These are phyloP conservation scores for Grammothele lineata DNA, from an alignment of 768 basidiomycete species.

Conservation along the genomic window DNA sequence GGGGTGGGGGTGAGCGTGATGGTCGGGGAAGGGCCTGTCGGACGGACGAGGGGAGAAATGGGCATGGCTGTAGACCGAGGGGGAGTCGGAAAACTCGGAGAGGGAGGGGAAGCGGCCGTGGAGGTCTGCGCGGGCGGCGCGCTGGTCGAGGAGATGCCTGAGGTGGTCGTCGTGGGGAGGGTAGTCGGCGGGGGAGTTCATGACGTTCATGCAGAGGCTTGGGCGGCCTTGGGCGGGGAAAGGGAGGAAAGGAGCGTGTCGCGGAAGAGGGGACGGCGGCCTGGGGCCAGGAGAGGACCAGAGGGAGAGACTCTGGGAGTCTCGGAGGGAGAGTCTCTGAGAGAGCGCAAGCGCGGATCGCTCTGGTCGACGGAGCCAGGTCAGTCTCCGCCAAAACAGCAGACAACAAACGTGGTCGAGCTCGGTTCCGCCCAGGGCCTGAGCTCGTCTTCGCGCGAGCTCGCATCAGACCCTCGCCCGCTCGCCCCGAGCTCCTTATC, in stretches of 20 bases:
- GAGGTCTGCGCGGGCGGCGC: constrained; percentile 44
- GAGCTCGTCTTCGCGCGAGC: not conserved
- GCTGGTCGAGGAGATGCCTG: constrained; percentile 50
- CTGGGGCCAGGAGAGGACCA: not conserved
- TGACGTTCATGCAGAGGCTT: constrained; percentile 17
- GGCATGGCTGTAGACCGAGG: constrained; percentile 62
- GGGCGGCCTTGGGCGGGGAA: not conserved
- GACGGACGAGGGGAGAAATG: constrained; percentile 50
- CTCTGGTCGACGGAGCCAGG: no score
- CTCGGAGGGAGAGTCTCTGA: not conserved
- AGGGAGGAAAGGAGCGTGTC: constrained; percentile 15
- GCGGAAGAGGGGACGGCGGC: constrained; percentile 3
- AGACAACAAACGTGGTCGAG: constrained; percentile 9
- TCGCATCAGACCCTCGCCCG: no score
- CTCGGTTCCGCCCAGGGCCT: constrained; percentile 8
- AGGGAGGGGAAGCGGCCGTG: constrained; percentile 47
- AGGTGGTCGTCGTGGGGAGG: constrained; percentile 43
- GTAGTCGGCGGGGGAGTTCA: constrained; percentile 30
- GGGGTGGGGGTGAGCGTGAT: constrained; percentile 21
- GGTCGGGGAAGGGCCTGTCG: constrained; percentile 29
- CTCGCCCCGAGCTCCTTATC: no score
- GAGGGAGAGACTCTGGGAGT: not conserved
- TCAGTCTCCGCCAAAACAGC: no score
- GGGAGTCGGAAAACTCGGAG: constrained; percentile 60
- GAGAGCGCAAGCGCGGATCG: no score